phyloP scores from a whole-genome alignment of 176 grass and related monocot genomes.

The Triticum aestivum region IWGSC_CS_RefSeq_v2.1 NC_057798.1:266492363-266492862 shows the following conservation, averaged over 20 bases:
- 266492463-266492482: constrained; percentile 31
- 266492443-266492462: constrained; percentile 47
- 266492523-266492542: constrained; percentile 32
- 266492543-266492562: constrained; percentile 35
- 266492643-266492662: no score
- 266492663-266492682: no score
- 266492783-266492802: no score
- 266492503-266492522: constrained; percentile 18
- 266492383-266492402: constrained; percentile 19
- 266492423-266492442: constrained; percentile 50
- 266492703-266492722: no score
- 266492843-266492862: no score
- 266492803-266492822: no score
- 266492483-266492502: constrained; percentile 27
- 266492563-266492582: background rate
- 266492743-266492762: no score
- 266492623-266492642: background rate
- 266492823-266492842: no score
- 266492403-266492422: constrained; percentile 46
- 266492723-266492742: no score
- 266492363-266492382: background rate
- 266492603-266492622: background rate
- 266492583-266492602: background rate
- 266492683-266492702: no score
- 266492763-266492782: no score